Percentiles rank a stretch among this genome's conserved stretches.
These are phyloP conservation scores for Coniella vitis DNA, from an alignment of 2,329 filamentous ascomycete genomes.

Conservation along the genomic window DNA sequence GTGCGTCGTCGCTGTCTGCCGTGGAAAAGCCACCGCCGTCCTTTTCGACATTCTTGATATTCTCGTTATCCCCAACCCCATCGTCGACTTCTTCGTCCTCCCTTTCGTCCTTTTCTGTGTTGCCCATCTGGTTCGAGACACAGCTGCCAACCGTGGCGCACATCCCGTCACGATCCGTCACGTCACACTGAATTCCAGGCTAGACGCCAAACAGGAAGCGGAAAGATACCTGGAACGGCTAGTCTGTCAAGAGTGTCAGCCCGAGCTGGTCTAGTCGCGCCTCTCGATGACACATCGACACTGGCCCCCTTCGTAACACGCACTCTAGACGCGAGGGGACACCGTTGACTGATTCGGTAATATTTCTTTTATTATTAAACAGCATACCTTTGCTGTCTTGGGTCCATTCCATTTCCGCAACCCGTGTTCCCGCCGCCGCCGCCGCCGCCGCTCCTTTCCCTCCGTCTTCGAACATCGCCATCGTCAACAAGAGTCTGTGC, in stretches of 20 bases:
- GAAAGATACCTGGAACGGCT: neutral
- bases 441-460: too few species aligned
- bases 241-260: neutral
- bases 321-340: neutral
- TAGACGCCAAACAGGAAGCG: neutral
- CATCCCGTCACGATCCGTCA: neutral
- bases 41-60: too few species aligned
- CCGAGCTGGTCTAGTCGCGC: neutral
- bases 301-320: neutral
- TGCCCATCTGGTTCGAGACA: neutral
- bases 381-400: too few species aligned
- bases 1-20: too few species aligned
- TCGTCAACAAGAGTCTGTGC: neutral
- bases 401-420: too few species aligned
- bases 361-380: neutral
- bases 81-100: neutral
- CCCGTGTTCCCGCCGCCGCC: neutral
- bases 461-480: neutral
- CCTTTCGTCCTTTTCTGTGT: neutral
- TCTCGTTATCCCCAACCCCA: neutral
- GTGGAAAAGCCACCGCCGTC: too few species aligned
- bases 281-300: constrained; percentile 1
- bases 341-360: too few species aligned
- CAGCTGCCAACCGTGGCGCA: constrained; percentile 4
- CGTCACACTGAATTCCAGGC: neutral